Evolutionary conservation across 441 rosid species (phyloP).

Genomic region (Adansonia rubrostipa): DNA sequence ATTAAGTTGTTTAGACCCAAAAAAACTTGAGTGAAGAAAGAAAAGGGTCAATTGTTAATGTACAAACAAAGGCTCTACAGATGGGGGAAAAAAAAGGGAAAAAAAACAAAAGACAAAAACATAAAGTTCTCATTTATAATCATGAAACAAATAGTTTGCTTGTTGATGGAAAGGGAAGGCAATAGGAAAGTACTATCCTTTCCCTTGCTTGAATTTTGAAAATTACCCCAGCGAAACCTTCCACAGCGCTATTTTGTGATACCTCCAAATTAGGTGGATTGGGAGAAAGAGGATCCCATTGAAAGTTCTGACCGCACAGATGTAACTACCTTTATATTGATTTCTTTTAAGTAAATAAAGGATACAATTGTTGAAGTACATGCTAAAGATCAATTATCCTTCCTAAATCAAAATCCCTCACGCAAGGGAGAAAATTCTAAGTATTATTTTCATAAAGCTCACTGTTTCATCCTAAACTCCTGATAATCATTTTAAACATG

Average conservation of each 20-base stretch:
- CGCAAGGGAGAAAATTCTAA: not conserved
- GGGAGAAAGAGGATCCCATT: not conserved
- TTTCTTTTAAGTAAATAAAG: not conserved
- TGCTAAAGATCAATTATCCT: not conserved
- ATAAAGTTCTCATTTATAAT: not conserved
- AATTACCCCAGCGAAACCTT: not conserved
- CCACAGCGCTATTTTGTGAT: not conserved
- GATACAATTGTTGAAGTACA: not conserved
- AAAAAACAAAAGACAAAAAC: not conserved
- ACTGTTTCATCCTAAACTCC: too few species aligned
- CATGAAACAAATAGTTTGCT: not conserved
- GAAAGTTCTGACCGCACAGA: not conserved
- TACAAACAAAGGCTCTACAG: not conserved
- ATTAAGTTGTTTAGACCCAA: not conserved
- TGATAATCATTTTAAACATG: not conserved
- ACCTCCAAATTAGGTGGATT: not conserved
- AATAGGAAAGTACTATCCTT: not conserved
- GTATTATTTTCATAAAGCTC: not conserved
- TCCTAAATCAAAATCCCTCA: not conserved
- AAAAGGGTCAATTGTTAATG: not conserved
- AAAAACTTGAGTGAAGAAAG: not conserved
- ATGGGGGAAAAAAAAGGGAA: not conserved
- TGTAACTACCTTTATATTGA: not conserved
- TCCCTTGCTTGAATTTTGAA: not conserved
- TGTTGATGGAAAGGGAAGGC: not conserved